Base-by-base conservation (phyloP, 257 asterid species). In the Petunia axillaris region DNA sequence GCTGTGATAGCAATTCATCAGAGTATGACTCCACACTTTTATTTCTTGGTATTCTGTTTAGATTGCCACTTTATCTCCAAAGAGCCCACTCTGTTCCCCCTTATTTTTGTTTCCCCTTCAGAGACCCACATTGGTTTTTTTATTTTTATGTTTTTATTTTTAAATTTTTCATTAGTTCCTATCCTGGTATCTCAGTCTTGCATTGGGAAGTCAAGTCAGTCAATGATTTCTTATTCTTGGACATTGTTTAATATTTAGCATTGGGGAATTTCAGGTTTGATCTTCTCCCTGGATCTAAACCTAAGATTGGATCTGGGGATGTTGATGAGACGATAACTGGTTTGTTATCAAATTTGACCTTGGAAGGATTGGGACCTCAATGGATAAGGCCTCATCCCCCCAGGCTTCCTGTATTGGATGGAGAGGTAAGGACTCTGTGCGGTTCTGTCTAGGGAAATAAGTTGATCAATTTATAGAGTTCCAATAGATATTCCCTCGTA, bases 331-430 rank as follows among this genome's bases (percentile, higher is more conserved):
- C 95, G 4, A 76, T 95, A 40, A 87, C 85, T 73, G 98, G 97
- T 81, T 79, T 92, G 82, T 55, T 95, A 77, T 86, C 93, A 40
- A 87, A 89, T 79, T 81, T 88, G 67, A 92, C 99, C 8, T 54
- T 89, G 81, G 96, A 89, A 82, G 97, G 97, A 76, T 82, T 94
- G 74, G 85, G 88, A 60, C 98, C 99, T 40, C 93, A 93, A 53
- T 94, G 98, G 99, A 88, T 94, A 82, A 90, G 99, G 86, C 98
- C 98, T 11, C 76, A 81, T 58, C 99, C 99, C 66, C 99, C 99
- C 36, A 88, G 92, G 93, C 91, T 94, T 62, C 98, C 98, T 36
- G 93, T 91, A 76, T 84, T 86, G 91, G 90, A 89, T 84, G 97
- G 97, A 79, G 99, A 96, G 91, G 99, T 96, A 88, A 90, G 82